Evolutionary conservation across 1,284 basidiomycete genomes (phyloP).

Genomic region (Cryptococcus depauperatus): DNA sequence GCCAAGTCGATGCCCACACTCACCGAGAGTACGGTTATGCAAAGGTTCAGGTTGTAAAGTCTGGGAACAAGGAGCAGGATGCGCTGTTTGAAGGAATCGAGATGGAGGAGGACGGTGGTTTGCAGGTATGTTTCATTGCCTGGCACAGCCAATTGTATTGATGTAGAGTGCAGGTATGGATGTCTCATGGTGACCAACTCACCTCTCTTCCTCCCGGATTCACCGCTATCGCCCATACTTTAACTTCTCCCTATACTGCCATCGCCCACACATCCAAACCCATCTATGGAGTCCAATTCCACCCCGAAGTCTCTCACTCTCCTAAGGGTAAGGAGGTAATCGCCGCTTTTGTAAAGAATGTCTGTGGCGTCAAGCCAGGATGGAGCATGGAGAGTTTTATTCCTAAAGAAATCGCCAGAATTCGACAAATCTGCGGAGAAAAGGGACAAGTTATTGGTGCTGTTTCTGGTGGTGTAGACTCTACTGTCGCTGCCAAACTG

Average conservation of each 20-base stretch:
- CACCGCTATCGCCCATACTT: constrained; percentile 78
- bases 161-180: constrained; percentile 72
- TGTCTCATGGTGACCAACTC: constrained; percentile 98
- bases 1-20: constrained; percentile 78
- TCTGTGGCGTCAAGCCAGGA: constrained; percentile 71
- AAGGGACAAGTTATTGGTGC: constrained; percentile 96
- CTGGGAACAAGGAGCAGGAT: constrained; percentile 58
- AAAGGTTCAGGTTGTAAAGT: constrained; percentile 64
- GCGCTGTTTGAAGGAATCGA: constrained; percentile 78
- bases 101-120: constrained; percentile 31
- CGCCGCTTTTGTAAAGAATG: constrained; percentile 72
- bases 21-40: constrained; percentile 95
- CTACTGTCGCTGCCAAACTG: constrained; percentile 93
- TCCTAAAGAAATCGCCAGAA: constrained; percentile 90
- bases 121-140: constrained; percentile 15
- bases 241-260: constrained; percentile 85
- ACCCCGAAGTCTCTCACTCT: constrained; percentile 96
- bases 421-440: constrained; percentile 88
- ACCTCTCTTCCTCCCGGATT: constrained; percentile 74
- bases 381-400: constrained; percentile 99
- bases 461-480: constrained; percentile 95
- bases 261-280: constrained; percentile 85
- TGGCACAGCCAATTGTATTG: background rate
- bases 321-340: constrained; percentile 86
- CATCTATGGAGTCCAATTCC: constrained; percentile 96